A percentile compares a stretch with the other conserved stretches of the same genome.
These are phyloP conservation scores for Emmonsia crescens DNA, from an alignment of 2,329 filamentous ascomycete species.

Conservation along the genomic window DNA sequence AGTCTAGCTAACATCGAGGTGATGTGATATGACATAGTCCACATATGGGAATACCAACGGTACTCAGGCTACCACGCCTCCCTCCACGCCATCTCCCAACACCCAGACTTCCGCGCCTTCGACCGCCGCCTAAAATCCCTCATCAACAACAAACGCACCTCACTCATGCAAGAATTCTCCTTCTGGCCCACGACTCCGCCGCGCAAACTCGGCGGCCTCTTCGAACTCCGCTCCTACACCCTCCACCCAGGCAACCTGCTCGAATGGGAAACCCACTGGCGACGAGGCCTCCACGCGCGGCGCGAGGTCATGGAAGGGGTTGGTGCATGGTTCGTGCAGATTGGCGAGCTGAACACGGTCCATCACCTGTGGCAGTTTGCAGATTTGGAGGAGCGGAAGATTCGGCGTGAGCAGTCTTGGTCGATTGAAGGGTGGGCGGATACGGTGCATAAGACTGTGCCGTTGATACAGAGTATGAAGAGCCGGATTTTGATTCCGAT, in stretches of 20 bases:
- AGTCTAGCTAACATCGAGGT: conserved; percentile 22
- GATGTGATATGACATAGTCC: conserved; percentile 53
- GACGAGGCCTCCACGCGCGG: conserved; percentile 77
- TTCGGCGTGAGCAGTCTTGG: conserved; percentile 90
- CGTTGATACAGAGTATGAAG: conserved; percentile 93
- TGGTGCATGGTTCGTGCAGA: conserved; percentile 97
- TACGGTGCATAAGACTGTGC: conserved; percentile 96
- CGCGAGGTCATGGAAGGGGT: conserved; percentile 98
- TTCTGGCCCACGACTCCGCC: conserved; percentile 97
- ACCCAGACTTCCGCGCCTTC: conserved; percentile 75
- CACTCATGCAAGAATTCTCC: conserved; percentile 98
- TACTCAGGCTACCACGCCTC: conserved; percentile 94
- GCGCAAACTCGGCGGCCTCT: conserved; percentile 79
- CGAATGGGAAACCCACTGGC: conserved; percentile 98
- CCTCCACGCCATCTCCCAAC: conserved; percentile 68
- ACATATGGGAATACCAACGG: conserved; percentile 99
- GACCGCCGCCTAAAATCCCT: conserved; percentile 75
- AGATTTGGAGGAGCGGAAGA: conserved; percentile 84
- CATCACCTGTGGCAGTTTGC: conserved; percentile 99
- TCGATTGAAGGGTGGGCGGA: conserved; percentile 89
- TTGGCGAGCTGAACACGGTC: conserved; percentile 93
- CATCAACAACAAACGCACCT: conserved; percentile 73
- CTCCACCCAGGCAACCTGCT: conserved; percentile 90
- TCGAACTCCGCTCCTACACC: conserved; percentile 93
- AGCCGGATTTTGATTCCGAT: conserved; percentile 86